Conservation (phyloP, 805 yeast species). For the Millerago galiae region DNA sequence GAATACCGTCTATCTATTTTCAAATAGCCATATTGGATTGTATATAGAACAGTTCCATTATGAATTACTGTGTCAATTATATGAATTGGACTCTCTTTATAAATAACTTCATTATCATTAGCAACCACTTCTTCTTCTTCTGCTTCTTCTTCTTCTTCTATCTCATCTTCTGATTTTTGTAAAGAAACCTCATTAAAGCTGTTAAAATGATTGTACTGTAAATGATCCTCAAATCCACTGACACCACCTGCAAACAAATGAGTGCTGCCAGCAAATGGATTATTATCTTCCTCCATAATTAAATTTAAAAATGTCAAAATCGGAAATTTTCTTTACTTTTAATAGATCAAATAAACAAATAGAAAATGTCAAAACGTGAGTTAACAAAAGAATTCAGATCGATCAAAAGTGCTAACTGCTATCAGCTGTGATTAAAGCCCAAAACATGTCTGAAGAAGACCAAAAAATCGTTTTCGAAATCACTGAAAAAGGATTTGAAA, state of each 20-base stretch:
- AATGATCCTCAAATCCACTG: constrained; percentile 3
- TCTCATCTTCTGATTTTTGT: not conserved
- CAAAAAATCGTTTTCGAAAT: constrained; percentile 43
- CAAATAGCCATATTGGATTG: constrained; percentile 48
- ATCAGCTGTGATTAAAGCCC: constrained; percentile 22
- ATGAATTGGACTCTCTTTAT: not conserved
- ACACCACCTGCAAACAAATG: constrained; percentile 22
- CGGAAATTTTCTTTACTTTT: not conserved
- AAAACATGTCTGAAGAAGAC: constrained; percentile 37
- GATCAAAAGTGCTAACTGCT: not conserved
- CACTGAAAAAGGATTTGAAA: constrained; percentile 37
- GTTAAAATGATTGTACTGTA: constrained; percentile 1
- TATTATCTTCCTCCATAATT: constrained; percentile 25
- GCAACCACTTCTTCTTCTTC: not conserved
- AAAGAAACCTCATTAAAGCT: not conserved
- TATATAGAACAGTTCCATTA: constrained; percentile 67
- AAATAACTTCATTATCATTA: too few species aligned
- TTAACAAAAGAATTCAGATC: too few species aligned
- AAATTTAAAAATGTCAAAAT: not conserved
- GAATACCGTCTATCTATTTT: constrained; percentile 77
- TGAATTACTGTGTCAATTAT: constrained; percentile 58
- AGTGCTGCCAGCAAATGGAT: constrained; percentile 26
- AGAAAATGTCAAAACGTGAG: constrained; percentile 2
- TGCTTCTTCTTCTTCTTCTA: not conserved
- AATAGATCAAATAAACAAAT: not conserved